Conservation (phyloP, 345 rosid genomes). For the rapeseed (Brassica napus) region Da-Ae NC_063446.1:71000501-71001000, state of each 20-base stretch:
- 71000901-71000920: conserved; percentile 71
- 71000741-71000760: conserved; percentile 61
- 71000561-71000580: conserved; percentile 22
- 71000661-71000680: conserved; percentile 28
- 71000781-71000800: conserved; percentile 82
- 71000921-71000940: conserved; percentile 57
- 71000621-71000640: conserved; percentile 24
- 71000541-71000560: conserved; percentile 21
- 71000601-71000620: conserved; percentile 39
- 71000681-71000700: conserved; percentile 10
- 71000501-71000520: conserved; percentile 31
- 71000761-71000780: conserved; percentile 67
- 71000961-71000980: conserved; percentile 74
- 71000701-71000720: conserved; percentile 48
- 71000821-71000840: conserved; percentile 42
- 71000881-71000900: conserved; percentile 69
- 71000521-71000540: conserved; percentile 34
- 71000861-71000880: conserved; percentile 66
- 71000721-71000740: conserved; percentile 54
- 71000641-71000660: not conserved
- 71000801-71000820: conserved; percentile 77
- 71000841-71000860: conserved; percentile 75
- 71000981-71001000: conserved; percentile 50
- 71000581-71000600: conserved; percentile 9
- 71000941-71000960: conserved; percentile 58